Evolutionary conservation across 495 filamentous ascomycete genomes (phyloP).

Genomic region (Annulohypoxylon stygium): DNA sequence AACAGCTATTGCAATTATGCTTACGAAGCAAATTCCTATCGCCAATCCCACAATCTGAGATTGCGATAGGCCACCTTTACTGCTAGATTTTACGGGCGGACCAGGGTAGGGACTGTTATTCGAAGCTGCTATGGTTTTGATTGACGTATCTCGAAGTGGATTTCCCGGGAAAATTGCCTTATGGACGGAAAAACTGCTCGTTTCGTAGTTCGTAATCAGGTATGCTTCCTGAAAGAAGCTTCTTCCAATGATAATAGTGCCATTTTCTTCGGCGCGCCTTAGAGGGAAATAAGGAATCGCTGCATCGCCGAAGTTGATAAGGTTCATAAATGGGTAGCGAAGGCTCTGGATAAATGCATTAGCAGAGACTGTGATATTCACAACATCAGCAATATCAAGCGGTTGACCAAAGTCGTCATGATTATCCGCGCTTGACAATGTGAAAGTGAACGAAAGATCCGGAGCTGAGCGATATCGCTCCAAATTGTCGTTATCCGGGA

Average conservation of each 20-base stretch:
- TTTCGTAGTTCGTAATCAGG: conserved; percentile 75
- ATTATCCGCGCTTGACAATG: conserved; percentile 65
- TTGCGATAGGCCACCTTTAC: conserved; percentile 59
- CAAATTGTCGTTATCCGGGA: conserved; percentile 49
- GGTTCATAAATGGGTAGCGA: conserved; percentile 66
- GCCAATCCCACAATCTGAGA: conserved; percentile 56
- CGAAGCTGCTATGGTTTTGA: conserved; percentile 63
- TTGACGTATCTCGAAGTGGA: conserved; percentile 57
- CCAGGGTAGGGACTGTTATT: conserved; percentile 61
- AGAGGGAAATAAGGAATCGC: conserved; percentile 74
- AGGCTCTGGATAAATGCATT: conserved; percentile 73
- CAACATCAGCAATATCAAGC: conserved; percentile 59
- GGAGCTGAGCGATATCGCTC: conserved; percentile 57
- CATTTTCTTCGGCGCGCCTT: conserved; percentile 60
- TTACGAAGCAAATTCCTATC: conserved; percentile 59
- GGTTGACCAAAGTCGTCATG: conserved; percentile 59
- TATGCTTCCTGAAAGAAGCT: conserved; percentile 79
- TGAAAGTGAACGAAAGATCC: conserved; percentile 70
- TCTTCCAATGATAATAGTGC: conserved; percentile 75
- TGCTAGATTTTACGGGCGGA: conserved; percentile 37
- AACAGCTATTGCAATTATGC: conserved; percentile 56
- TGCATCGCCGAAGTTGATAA: conserved; percentile 58
- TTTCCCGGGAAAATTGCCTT: conserved; percentile 67
- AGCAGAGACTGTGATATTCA: conserved; percentile 74
- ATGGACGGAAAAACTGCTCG: conserved; percentile 69